Conservation (phyloP, 768 basidiomycete species). For the Lentinula detonsa region DNA sequence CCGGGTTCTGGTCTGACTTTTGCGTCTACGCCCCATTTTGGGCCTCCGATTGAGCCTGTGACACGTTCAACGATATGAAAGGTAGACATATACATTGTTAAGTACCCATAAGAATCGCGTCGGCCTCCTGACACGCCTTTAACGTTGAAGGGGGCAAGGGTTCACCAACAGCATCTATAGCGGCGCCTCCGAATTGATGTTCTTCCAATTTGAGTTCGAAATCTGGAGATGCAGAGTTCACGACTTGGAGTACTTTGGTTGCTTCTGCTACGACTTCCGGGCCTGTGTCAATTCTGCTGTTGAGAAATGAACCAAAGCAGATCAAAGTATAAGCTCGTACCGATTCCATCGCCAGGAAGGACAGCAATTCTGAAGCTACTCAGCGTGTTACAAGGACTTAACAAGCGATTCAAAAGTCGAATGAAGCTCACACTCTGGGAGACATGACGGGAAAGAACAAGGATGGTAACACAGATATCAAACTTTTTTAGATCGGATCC, state of each 20-base stretch:
- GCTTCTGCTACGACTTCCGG: conserved; percentile 90
- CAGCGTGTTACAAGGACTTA: not conserved
- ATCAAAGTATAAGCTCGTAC: conserved; percentile 32
- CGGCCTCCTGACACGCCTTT: conserved; percentile 85
- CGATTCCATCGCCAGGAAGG: conserved; percentile 97
- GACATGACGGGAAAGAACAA: conserved; percentile 25
- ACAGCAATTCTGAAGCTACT: conserved; percentile 81
- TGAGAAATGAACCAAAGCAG: not conserved
- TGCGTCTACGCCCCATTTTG: conserved; percentile 92
- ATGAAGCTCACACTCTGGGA: conserved; percentile 34
- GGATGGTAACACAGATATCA: not conserved
- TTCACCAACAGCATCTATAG: conserved; percentile 85
- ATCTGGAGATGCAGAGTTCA: conserved; percentile 56
- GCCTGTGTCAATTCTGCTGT: conserved; percentile 35
- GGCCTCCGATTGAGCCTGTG: conserved; percentile 94
- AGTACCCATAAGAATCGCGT: conserved; percentile 93
- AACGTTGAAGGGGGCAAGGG: conserved; percentile 82
- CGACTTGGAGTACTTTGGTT: conserved; percentile 68
- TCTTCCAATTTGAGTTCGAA: conserved; percentile 69
- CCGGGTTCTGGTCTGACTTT: conserved; percentile 92
- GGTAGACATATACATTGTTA: conserved; percentile 1
- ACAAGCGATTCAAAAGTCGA: not conserved
- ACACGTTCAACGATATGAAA: conserved; percentile 4
- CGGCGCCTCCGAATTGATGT: conserved; percentile 86
- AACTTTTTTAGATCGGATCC: not conserved